These are phyloP conservation scores for Venturia carpophila DNA, from an alignment of 2,329 filamentous ascomycete species.

Conservation along the genomic window DNA sequence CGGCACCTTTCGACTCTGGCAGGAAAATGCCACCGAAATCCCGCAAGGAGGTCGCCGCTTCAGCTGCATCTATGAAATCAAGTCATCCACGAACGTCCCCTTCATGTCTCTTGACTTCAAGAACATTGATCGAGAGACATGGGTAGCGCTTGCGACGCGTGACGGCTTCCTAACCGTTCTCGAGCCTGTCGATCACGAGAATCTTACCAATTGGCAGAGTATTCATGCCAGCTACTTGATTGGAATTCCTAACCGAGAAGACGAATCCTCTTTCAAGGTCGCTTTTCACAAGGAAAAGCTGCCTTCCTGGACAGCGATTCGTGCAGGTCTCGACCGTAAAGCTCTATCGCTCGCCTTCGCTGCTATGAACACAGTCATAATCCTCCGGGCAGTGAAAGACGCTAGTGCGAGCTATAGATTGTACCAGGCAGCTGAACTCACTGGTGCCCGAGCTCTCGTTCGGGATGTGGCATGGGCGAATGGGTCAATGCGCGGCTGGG, in stretches of 20 bases:
- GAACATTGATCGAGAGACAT: conserved; percentile 75
- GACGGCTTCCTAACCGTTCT: conserved; percentile 73
- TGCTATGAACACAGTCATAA: conserved; percentile 71
- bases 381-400: conserved; percentile 69
- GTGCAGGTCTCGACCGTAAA: conserved; percentile 73
- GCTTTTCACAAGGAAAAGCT: conserved; percentile 83
- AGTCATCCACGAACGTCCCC: conserved; percentile 59
- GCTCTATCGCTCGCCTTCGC: conserved; percentile 76
- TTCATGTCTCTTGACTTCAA: conserved; percentile 79
- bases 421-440: conserved; percentile 72
- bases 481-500: conserved; percentile 81
- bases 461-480: conserved; percentile 89
- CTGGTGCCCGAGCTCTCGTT: conserved; percentile 66
- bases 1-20: conserved; percentile 85
- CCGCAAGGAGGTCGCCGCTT: conserved; percentile 71
- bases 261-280: conserved; percentile 80
- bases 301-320: conserved; percentile 66
- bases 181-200: conserved; percentile 80
- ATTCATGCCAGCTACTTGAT: conserved; percentile 58
- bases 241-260: conserved; percentile 59
- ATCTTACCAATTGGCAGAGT: conserved; percentile 64
- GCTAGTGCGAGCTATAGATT: conserved; percentile 50
- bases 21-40: conserved; percentile 75
- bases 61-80: conserved; percentile 56
- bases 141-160: conserved; percentile 74